Base-by-base conservation (phyloP, 2,329 filamentous ascomycete species). In the Cordyceps farinosa region DNA sequence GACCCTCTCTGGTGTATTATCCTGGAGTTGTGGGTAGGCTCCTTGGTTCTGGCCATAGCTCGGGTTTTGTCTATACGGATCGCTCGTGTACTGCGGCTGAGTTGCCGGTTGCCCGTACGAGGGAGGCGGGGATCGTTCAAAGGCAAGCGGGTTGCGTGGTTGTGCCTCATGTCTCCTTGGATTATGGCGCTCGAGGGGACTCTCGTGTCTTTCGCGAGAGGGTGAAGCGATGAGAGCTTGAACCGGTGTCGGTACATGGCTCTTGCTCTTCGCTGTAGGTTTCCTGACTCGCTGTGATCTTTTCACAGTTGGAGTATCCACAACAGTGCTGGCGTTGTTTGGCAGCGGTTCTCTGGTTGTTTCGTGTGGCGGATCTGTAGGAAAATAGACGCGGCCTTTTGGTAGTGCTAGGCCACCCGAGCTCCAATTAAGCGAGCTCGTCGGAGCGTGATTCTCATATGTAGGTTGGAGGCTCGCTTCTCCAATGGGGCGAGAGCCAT, bases 321-420 rank as follows among this genome's bases (percentile, higher is more conserved):
- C 58, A 13, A 42, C 48, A 38, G 58, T 38, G 7, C 58, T 54
- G 27, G 32, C 51, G 8, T 62, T 62, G 7, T 47, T 50, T 34
- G 42, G 52, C n/a, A 55, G 56, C 42, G 50, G 65, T 27, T 55
- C 52, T 29, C 8, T 65, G 55, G 63, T 34, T n/a, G 64, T 22
- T 36, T 61, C 0, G 36, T 15, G 13, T 22, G 22, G 22, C 22
- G 22, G 22, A 22, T 17, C 57, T 7, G 48, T n/a, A 38, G 69
- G 62, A 27, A 67, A 70, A 27, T 69, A 70, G 15, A 64, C 38
- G 2, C 64, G 66, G 30, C 65, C 68, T 22, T 67, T 66, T 3
- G 70, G 65, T 40, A 69, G 38, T 10, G 69, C 58, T 29, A 70
- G 48, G 17, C 58, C 50, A 6, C 58, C 50, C 1, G 60, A 40